These are phyloP conservation scores for Pythium monospermum DNA, from an alignment of 352 stramenopile species.

Conservation along the genomic window DNA sequence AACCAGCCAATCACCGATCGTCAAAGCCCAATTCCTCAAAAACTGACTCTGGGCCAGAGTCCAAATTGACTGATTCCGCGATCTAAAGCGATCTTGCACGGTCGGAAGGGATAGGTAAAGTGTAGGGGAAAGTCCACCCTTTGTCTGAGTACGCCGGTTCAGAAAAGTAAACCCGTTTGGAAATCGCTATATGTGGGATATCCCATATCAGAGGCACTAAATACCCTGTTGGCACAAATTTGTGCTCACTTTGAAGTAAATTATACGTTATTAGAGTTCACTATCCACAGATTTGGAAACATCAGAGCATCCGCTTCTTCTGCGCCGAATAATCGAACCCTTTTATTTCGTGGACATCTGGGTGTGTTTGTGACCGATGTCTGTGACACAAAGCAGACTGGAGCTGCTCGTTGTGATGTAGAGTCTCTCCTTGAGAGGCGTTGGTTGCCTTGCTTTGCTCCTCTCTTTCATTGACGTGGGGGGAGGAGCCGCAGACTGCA, in stretches of 20 bases:
- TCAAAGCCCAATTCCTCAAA: background rate
- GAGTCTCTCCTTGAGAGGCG: too few species aligned
- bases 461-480: too few species aligned
- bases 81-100: constrained; percentile 25
- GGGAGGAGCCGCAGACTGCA: too few species aligned
- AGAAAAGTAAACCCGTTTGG: too few species aligned
- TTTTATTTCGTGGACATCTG: constrained; percentile 6
- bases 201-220: too few species aligned
- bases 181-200: too few species aligned
- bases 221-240: background rate
- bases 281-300: background rate
- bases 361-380: constrained; percentile 10
- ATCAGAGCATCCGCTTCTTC: constrained; percentile 3
- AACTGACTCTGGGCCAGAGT: background rate
- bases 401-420: too few species aligned
- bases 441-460: too few species aligned
- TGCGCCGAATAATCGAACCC: constrained; percentile 23
- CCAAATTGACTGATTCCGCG: constrained; percentile 14
- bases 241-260: background rate
- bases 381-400: too few species aligned
- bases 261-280: background rate
- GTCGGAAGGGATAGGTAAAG: constrained; percentile 14
- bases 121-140: constrained; percentile 11
- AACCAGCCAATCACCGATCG: constrained; percentile 10
- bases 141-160: constrained; percentile 16